Base-by-base conservation (phyloP, 805 yeast species). In the Hanseniaspora lachancei region DNA sequence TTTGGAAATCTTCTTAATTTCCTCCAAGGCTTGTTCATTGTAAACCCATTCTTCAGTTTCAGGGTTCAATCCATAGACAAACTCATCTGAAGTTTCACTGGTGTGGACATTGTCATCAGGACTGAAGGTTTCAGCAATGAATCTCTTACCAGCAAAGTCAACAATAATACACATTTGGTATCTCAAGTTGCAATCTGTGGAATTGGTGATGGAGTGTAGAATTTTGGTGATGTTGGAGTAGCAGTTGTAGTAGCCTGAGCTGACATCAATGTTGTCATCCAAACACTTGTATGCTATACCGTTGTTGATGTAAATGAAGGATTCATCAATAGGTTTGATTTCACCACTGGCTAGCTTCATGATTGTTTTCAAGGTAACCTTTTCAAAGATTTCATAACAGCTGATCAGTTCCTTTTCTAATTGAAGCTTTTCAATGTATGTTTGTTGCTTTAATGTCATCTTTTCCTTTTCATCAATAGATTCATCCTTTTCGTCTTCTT, bases 41-140 rank as follows among this genome's bases (percentile, higher is more conserved):
- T 74, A 68, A 38, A 75, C 72, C 54, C 56, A 53, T n/a, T 95
- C 95, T 58, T 96, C 96, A 49, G 78, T 72, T 1, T 70, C 70
- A 36, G 73, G 77, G 64, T 83, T 87, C 35, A 76, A 73, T 20
- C 88, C 89, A 47, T 53, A 53, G 24, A 42, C 48, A 29, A 46
- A 20, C 5, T 32, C 38, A 24, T 54, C 57, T 10, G 20, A 15
- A 24, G 21, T 13, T 6, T 43, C 44, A 29, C 10, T 35, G n/a
- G 42, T 49, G 29, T 47, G 42, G 21, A 44, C 49, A 27, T 42
- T 46, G 34, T 42, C 32, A 23, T 97, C 97, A 16, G 98, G 98
- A 46, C 91, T 95, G 13, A 96, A 96, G 15, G 96, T 86, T 72
- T 91, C 97, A 67, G 95, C 87, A 40, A 91, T 77, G 39, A 91